Evolutionary conservation across 2,329 filamentous ascomycete species (phyloP).

Genomic region (Didymella segeticola): DNA sequence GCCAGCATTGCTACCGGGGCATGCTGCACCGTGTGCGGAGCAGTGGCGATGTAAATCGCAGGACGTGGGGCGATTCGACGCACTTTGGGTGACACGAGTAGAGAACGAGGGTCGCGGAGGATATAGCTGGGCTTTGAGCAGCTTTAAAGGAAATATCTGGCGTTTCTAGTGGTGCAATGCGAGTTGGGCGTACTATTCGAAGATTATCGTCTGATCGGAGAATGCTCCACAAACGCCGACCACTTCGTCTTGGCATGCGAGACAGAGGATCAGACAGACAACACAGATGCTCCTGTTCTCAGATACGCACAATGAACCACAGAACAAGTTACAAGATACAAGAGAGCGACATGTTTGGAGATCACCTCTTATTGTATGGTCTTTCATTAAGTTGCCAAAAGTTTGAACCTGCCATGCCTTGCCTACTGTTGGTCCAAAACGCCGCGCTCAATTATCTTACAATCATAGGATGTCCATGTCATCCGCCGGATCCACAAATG

Average conservation of each 20-base stretch:
- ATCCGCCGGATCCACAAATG: constrained; percentile 61
- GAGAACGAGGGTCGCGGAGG: not conserved
- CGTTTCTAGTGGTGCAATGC: not conserved
- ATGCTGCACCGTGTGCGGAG: constrained; percentile 36
- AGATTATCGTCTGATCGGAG: constrained; percentile 17
- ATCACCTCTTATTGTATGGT: too few relatives aligned
- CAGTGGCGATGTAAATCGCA: constrained; percentile 27
- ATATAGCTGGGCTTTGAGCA: not conserved
- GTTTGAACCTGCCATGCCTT: not conserved
- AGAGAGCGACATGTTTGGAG: too few relatives aligned
- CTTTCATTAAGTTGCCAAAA: too few relatives aligned
- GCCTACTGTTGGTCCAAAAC: constrained; percentile 19
- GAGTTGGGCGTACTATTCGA: not conserved
- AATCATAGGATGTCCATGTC: constrained; percentile 48
- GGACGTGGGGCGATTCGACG: constrained; percentile 21
- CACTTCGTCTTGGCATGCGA: constrained; percentile 9
- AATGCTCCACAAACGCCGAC: constrained; percentile 7
- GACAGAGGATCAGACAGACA: too few relatives aligned
- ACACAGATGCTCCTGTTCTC: too few relatives aligned
- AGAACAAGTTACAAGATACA: too few relatives aligned
- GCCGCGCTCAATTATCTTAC: constrained; percentile 32
- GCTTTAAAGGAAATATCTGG: not conserved
- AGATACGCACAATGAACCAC: too few relatives aligned
- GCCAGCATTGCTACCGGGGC: constrained; percentile 65
- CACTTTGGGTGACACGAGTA: constrained; percentile 17